Evolutionary conservation across 2,329 filamentous ascomycete species (phyloP), one percentile per base, ranked within the genome.

Genomic region (Ceratocystis destructans): DNA sequence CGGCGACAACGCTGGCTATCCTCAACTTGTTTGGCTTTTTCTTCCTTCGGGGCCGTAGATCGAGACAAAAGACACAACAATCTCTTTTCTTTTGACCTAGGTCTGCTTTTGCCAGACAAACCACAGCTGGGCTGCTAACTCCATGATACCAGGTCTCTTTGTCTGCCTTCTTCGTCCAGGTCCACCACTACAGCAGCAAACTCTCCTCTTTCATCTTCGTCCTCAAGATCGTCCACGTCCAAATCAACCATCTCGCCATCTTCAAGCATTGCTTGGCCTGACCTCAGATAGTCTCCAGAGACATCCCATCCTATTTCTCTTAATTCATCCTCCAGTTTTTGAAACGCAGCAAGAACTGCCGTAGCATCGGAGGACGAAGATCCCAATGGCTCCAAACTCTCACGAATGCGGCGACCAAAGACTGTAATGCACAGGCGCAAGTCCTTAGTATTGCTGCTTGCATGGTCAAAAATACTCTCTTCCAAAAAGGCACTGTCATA

Each of bases 251-350:
- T 71, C 72, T 83, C 77, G 31, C 81, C 79, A 69, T 83, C 80
- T 68, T 83, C 80, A 62, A 82, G 75, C 74, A 79, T 81, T 31
- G 80, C 72, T 64, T 75, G 77, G 1, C 80, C 80, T 22, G 75
- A 75, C 3, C 79, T 75, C 5, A 82, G 71, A 69, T 81, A 82
- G 66, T 81, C 76, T 6, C 75, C 78, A 17, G 77, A 72, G 12
- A 86, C 72, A 65, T 86, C 81, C 84, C 83, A 86, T 3, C 79
- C 82, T 61, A 74, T 75, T 76, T 75, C 76, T 2, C 82, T 72
- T 74, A 77, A 80, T 5, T 75, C 72, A 70, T 81, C 80, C 15
- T 37, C 37, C 1, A 85, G 73, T 3, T 75, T 75, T 1, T 75
- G 74, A 70, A 85, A 84, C 3, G 80, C 79, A 5, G 75, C 74